Evolutionary conservation across 2,329 filamentous ascomycete species (phyloP), one percentile per base, ranked within the genome.

Genomic region (Aspergillus ustus): DNA sequence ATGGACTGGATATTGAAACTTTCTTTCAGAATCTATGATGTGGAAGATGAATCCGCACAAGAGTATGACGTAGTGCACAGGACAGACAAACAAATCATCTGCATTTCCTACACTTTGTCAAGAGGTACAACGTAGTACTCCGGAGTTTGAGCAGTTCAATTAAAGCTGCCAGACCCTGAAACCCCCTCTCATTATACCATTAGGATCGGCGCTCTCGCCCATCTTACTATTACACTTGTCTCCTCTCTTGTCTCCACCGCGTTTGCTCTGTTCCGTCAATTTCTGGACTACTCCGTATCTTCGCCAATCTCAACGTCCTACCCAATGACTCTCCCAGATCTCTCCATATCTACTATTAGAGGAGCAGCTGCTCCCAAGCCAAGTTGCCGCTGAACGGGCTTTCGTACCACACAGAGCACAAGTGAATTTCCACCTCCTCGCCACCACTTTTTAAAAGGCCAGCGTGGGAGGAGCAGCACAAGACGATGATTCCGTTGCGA

Each of bases 401-500:
- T 2, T 22, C 31, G 59, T 53, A 43, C 45, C n/a, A 61, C 53
- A n/a, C 49, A 48, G 17, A 19, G 25, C n/a, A 34, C 57, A 31
- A 49, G 29, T 54, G 57, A 55, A 46, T 22, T 22, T 49, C 45
- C 25, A 25, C 51, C 51, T 20, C 28, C 13, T 53, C 19, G 17
- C 7, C 20, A n/a, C 34, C 4, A 40, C 11, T 13, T 15, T 2
- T 15, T 40, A 29, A 31, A 15, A 9, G 49, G 56, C 49, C 40
- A n/a, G 17, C 49, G 37, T 49, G 31, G 45, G 29, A 28, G 40
- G 19, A 52, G 34, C 11, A 40, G 34, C 34, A 13, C 34, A 48
- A 15, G 20, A 44, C 45, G 28, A 70, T 69, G 66, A 28, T 58
- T 29, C 50, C 63, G 29, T 63, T 55, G 62, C 68, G 62, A 51